Conservation (phyloP, 768 basidiomycete species). For the Phlebiopsis flavidoalba region DNA sequence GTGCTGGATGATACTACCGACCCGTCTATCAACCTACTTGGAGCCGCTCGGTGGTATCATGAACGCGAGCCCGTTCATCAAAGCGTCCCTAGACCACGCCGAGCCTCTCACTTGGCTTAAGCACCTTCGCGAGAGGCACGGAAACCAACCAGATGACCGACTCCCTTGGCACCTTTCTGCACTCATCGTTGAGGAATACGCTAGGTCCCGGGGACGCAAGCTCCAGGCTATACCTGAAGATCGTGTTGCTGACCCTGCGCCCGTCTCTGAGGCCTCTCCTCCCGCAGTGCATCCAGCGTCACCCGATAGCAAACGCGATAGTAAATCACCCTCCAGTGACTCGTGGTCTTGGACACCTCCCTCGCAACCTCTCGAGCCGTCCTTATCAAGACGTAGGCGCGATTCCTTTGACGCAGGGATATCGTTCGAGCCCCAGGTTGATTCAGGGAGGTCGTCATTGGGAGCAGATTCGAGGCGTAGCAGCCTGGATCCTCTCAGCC, state of each 20-base stretch:
- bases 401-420: conserved; percentile 41
- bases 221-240: conserved; percentile 46
- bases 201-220: conserved; percentile 34
- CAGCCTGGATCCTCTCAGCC: conserved; percentile 27
- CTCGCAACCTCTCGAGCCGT: conserved; percentile 34
- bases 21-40: conserved; percentile 39
- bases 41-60: conserved; percentile 58
- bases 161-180: conserved; percentile 65
- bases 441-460: conserved; percentile 41
- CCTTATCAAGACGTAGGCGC: conserved; percentile 28
- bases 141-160: conserved; percentile 27
- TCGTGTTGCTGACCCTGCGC: conserved; percentile 8
- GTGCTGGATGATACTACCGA: conserved; percentile 40
- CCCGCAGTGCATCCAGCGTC: conserved; percentile 8
- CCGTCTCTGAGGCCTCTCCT: conserved; percentile 13
- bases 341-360: conserved; percentile 30
- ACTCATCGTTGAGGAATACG: conserved; percentile 62
- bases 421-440: conserved; percentile 54
- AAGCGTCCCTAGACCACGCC: conserved; percentile 50
- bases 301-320: conserved; percentile 4
- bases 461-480: conserved; percentile 41
- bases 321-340: conserved; percentile 19
- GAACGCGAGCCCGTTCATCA: conserved; percentile 42
- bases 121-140: conserved; percentile 49
- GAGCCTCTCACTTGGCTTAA: conserved; percentile 76